These are phyloP conservation scores for Porodaedalea pini DNA, from an alignment of 1,284 basidiomycete species.

Conservation along the genomic window DNA sequence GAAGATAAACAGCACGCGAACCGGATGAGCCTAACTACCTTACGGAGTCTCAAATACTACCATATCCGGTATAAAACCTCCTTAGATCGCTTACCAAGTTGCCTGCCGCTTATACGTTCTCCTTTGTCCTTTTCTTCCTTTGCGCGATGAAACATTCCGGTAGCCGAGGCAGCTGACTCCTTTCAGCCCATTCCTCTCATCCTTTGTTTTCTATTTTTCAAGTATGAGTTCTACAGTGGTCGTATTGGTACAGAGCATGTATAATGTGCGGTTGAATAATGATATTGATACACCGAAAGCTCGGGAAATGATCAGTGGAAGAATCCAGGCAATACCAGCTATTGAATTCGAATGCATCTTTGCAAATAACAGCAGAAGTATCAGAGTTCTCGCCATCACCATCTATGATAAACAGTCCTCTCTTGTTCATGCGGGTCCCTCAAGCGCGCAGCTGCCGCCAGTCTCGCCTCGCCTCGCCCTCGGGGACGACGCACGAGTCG, in stretches of 20 bases:
- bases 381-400: neutral
- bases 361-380: neutral
- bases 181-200: neutral
- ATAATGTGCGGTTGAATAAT: neutral
- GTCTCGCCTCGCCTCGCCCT: neutral
- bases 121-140: slow-evolving; percentile 3
- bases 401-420: neutral
- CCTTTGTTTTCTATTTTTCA: neutral
- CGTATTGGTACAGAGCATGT: no score
- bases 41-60: slow-evolving; percentile 1
- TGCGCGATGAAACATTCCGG: slow-evolving; percentile 2
- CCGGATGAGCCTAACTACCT: neutral
- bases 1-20: slow-evolving; percentile 1
- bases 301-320: neutral
- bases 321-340: neutral
- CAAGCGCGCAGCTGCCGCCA: neutral
- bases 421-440: neutral
- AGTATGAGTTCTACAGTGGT: neutral
- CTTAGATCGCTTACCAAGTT: neutral
- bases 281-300: slow-evolving; percentile 3
- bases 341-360: neutral
- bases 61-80: neutral
- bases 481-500: neutral
- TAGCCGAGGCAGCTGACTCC: neutral
- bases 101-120: neutral